phyloP scores from a whole-genome alignment of 768 basidiomycete genomes.

The Royoungia palumana region DNA sequence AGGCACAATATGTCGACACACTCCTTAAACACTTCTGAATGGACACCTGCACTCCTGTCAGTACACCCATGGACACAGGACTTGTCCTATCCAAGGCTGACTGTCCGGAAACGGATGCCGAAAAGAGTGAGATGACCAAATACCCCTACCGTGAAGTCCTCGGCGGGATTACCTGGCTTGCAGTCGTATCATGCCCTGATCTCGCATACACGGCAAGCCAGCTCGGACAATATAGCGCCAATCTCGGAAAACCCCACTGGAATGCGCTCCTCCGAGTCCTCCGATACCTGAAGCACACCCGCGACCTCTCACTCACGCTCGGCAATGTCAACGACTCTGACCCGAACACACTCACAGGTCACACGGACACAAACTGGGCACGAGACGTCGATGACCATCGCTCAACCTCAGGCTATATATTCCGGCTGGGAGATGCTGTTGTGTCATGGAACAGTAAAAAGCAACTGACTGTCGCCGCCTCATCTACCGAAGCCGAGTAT shows the following conservation, averaged over 20 bases:
- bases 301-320: neutral
- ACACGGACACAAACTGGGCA: too few relatives aligned
- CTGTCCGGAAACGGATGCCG: neutral
- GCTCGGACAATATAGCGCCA: neutral
- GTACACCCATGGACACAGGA: neutral
- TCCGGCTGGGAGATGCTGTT: too few relatives aligned
- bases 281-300: slow-evolving; percentile 1
- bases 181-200: neutral
- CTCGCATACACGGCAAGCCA: neutral
- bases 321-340: slow-evolving; percentile 14
- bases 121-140: neutral
- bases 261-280: slow-evolving; percentile 13
- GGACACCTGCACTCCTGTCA: too few relatives aligned
- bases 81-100: neutral
- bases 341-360: slow-evolving; percentile 21
- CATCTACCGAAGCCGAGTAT: slow-evolving; percentile 41
- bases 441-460: slow-evolving; percentile 32
- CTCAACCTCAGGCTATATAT: too few relatives aligned
- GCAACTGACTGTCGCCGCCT: slow-evolving; percentile 33
- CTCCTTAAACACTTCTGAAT: too few relatives aligned
- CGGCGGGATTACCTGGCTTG: slow-evolving; percentile 1
- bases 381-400: too few relatives aligned
- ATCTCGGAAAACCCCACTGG: slow-evolving; percentile 10
- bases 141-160: neutral
- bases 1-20: too few relatives aligned